Conservation (phyloP, 331 rosid genomes). For the Cydonia oblonga region DNA sequence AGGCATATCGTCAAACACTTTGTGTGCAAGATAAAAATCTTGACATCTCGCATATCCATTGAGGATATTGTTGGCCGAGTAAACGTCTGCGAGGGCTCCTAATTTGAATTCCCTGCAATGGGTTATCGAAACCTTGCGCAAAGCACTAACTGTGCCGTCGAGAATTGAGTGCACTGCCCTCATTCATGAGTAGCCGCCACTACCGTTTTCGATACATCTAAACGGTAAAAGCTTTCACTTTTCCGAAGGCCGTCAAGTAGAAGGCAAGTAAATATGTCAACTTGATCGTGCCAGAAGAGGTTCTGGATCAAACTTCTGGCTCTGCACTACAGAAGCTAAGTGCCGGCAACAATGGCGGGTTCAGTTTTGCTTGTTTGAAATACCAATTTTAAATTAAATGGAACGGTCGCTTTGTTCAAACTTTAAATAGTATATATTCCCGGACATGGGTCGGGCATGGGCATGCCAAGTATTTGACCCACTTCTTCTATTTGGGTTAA, state of each 20-base stretch:
- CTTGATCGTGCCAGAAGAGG: neutral
- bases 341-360: neutral
- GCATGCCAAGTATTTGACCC: neutral
- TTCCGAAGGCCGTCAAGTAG: neutral
- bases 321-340: neutral
- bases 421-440: neutral
- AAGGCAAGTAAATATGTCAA: neutral
- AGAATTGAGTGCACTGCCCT: slow-evolving; percentile 27
- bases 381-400: neutral
- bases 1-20: slow-evolving; percentile 51
- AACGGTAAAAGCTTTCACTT: neutral
- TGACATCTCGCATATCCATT: slow-evolving; percentile 26
- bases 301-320: neutral
- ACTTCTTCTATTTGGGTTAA: neutral
- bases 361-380: neutral
- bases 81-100: slow-evolving; percentile 37
- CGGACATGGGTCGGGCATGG: neutral
- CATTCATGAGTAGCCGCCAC: slow-evolving; percentile 31
- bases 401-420: neutral
- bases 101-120: slow-evolving; percentile 50
- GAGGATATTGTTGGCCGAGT: slow-evolving; percentile 50
- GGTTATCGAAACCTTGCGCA: slow-evolving; percentile 24
- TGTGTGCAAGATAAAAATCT: slow-evolving; percentile 26
- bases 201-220: neutral
- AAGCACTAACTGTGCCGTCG: slow-evolving; percentile 16